Conservation (phyloP, 2,329 filamentous ascomycete genomes). For the Berkeleyomyces basicola region DNA sequence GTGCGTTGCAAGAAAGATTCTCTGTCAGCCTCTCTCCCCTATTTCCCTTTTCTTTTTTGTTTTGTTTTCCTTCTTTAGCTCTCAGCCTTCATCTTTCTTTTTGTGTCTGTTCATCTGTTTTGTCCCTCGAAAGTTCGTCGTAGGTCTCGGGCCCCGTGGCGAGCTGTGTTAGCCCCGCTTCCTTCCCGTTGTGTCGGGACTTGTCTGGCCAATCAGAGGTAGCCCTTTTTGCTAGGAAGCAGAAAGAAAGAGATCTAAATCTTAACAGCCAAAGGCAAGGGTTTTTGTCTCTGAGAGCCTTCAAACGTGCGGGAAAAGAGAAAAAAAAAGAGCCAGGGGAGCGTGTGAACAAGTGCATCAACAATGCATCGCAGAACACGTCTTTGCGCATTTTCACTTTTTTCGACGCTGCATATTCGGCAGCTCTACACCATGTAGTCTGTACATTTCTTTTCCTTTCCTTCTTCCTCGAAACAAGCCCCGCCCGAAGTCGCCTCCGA, state of each 20-base stretch:
- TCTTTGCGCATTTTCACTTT: too few relatives aligned
- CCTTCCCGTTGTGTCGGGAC: conserved; percentile 6
- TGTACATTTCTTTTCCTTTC: too few relatives aligned
- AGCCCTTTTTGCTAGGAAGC: neutral
- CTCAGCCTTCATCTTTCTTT: neutral
- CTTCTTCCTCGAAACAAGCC: too few relatives aligned
- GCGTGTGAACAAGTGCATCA: too few relatives aligned
- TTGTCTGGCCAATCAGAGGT: neutral
- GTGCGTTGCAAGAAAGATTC: neutral
- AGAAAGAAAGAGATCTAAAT: neutral
- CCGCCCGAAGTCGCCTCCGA: too few relatives aligned
- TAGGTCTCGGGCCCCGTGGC: neutral
- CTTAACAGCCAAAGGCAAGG: neutral
- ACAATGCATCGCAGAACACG: too few relatives aligned
- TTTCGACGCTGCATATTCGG: too few relatives aligned
- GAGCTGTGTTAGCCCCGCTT: conserved; percentile 2
- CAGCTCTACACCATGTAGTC: too few relatives aligned
- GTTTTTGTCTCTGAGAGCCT: neutral
- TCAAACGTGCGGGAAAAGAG: neutral
- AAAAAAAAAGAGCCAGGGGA: neutral
- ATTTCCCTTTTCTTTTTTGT: neutral
- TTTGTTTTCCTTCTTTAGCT: neutral
- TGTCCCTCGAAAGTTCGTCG: neutral
- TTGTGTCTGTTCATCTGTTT: neutral
- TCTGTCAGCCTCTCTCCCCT: neutral